Conservation (phyloP, 805 yeast genomes). For the Schwanniomyces sp. region DNA sequence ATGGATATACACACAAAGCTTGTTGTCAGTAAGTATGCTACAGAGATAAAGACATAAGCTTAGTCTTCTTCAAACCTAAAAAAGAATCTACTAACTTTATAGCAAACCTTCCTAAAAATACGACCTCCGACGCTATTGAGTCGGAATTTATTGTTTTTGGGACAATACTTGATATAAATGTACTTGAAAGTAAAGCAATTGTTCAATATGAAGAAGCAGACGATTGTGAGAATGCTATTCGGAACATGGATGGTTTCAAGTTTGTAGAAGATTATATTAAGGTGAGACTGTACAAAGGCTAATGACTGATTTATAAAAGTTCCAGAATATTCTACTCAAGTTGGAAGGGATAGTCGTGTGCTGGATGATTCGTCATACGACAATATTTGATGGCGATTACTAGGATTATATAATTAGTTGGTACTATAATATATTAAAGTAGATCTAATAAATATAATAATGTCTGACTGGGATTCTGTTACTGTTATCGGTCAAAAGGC, state of each 20-base stretch:
- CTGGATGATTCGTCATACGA: not conserved
- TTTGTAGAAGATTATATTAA: slow-evolving; percentile 1
- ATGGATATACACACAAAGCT: slow-evolving; percentile 3
- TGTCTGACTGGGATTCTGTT: slow-evolving; percentile 88
- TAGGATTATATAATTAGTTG: not conserved
- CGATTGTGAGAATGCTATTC: slow-evolving; percentile 10
- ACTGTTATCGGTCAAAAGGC: slow-evolving; percentile 89
- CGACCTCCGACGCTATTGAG: slow-evolving; percentile 4
- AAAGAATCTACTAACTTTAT: slow-evolving; percentile 3
- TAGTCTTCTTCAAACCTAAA: not conserved
- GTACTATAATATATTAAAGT: not conserved
- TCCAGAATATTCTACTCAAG: slow-evolving; percentile 5
- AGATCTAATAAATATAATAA: slow-evolving; percentile 8
- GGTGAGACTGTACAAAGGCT: slow-evolving; percentile 3
- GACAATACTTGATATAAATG: slow-evolving; percentile 1
- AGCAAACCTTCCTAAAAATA: slow-evolving; percentile 9
- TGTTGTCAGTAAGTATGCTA: slow-evolving; percentile 4
- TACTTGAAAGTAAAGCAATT: slow-evolving; percentile 4
- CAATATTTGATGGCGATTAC: not conserved
- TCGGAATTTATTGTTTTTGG: slow-evolving; percentile 12
- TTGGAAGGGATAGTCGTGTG: slow-evolving; percentile 6
- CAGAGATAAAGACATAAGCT: not conserved
- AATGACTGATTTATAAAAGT: not conserved
- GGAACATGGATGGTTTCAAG: slow-evolving; percentile 12
- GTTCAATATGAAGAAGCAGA: slow-evolving; percentile 9